Evolutionary conservation across 257 asterid species (phyloP).

Genomic region (Solanum piurae): DNA sequence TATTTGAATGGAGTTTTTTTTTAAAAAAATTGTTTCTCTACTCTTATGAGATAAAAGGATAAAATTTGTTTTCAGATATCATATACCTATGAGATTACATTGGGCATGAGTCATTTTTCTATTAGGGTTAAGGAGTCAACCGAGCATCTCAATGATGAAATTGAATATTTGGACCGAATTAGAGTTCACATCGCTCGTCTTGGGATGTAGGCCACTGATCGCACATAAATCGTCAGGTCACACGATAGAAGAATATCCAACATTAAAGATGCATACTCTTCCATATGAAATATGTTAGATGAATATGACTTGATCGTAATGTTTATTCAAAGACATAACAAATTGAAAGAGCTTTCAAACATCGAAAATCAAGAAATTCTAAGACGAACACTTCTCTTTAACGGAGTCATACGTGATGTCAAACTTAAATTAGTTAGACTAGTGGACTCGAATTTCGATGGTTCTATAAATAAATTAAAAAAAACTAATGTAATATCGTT

Average conservation of each 20-base stretch:
- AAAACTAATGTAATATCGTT: neutral
- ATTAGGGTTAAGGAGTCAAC: no score
- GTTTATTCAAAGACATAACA: neutral
- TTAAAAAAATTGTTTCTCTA: no score
- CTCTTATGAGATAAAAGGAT: neutral
- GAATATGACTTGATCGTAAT: neutral
- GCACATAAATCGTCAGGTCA: neutral
- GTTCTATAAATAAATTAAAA: neutral
- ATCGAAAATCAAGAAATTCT: neutral
- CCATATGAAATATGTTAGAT: neutral
- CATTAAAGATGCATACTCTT: neutral
- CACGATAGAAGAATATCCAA: neutral
- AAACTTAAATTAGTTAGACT: neutral
- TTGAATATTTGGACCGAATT: no score
- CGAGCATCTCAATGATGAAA: no score
- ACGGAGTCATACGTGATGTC: neutral
- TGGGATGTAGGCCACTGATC: neutral
- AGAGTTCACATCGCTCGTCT: fast-evolving
- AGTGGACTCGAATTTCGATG: neutral
- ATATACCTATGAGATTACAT: no score
- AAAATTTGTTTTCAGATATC: no score
- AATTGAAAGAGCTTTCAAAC: neutral
- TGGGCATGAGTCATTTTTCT: neutral
- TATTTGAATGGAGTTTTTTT: neutral
- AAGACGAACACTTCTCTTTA: neutral